phyloP scores from a whole-genome alignment of 176 grass and related monocot species.

The Ampelocalamus luodianensis region DNA sequence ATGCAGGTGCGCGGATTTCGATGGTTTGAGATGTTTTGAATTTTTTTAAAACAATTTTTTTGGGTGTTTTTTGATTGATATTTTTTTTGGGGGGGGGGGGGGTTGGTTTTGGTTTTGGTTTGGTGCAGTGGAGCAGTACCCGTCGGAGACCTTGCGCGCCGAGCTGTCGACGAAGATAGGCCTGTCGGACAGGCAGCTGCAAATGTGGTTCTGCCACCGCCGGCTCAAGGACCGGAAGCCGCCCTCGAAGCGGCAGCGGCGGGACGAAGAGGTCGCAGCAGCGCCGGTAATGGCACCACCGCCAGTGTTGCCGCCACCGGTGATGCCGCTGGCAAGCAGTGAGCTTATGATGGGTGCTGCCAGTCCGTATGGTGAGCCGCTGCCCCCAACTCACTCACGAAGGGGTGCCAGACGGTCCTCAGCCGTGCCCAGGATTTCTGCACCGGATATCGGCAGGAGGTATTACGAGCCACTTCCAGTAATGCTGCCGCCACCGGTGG shows the following conservation, averaged over 20 bases:
- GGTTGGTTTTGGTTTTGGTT: slow-evolving; percentile 13
- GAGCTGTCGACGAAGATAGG: slow-evolving; percentile 88
- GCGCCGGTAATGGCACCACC: slow-evolving; percentile 33
- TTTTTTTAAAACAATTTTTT: background rate
- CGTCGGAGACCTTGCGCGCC: slow-evolving; percentile 69
- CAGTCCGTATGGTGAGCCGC: slow-evolving; percentile 46
- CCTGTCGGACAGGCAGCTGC: slow-evolving; percentile 85
- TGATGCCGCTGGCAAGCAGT: slow-evolving; percentile 43
- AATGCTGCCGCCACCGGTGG: slow-evolving; percentile 33
- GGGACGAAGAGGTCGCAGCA: slow-evolving; percentile 53
- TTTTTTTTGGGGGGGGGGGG: slow-evolving; percentile 6
- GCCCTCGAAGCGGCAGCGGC: slow-evolving; percentile 56
- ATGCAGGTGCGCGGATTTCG: slow-evolving; percentile 60
- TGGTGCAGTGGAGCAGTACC: slow-evolving; percentile 80
- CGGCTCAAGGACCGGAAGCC: slow-evolving; percentile 93
- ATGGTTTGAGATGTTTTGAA: background rate
- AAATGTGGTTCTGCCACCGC: slow-evolving; percentile 99
- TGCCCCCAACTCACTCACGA: slow-evolving; percentile 29
- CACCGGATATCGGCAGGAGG: slow-evolving; percentile 52
- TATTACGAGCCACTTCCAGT: slow-evolving; percentile 72
- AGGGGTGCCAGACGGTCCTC: slow-evolving; percentile 58
- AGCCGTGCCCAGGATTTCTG: slow-evolving; percentile 71
- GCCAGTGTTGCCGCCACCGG: slow-evolving; percentile 39
- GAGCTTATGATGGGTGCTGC: slow-evolving; percentile 40
- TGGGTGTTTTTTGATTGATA: slow-evolving; percentile 13